Evolutionary conservation across 306 rosid species (phyloP).

Genomic region (Rubus idaeus): DNA sequence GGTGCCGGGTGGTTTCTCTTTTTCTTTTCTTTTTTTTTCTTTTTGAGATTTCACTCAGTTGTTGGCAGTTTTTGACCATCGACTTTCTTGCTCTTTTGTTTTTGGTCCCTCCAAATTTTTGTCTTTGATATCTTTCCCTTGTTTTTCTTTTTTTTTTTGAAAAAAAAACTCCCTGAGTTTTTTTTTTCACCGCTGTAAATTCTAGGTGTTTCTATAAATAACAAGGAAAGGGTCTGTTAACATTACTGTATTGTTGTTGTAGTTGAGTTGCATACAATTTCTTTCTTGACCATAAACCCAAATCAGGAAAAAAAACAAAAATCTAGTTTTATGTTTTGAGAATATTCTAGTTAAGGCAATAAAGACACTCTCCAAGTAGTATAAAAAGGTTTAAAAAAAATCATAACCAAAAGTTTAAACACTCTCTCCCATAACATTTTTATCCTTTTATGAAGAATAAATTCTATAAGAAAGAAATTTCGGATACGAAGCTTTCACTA

Average conservation of each 20-base stretch:
- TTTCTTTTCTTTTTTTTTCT: no score
- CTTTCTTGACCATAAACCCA: no score
- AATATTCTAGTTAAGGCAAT: no score
- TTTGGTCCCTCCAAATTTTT: conserved; percentile 7
- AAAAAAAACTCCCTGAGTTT: conserved; percentile 8
- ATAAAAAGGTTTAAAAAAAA: no score
- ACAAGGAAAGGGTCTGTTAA: conserved; percentile 15
- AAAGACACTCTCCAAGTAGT: no score
- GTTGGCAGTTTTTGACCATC: conserved; percentile 27
- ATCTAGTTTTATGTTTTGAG: no score
- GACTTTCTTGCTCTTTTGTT: conserved; percentile 6
- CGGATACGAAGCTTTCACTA: neutral
- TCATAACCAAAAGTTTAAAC: no score
- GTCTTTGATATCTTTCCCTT: conserved; percentile 18
- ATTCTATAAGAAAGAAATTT: no score
- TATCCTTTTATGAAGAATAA: no score
- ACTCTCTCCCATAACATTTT: no score
- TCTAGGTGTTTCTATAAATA: conserved; percentile 2
- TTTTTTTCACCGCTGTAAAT: conserved; percentile 33
- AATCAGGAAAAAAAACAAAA: no score
- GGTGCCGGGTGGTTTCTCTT: conserved; percentile 9
- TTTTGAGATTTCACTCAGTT: conserved; percentile 15
- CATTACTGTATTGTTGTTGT: neutral
- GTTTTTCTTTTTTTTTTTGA: neutral
- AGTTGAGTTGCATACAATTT: neutral